Percentiles rank a stretch among this genome's conserved stretches.
These are phyloP conservation scores for Gaeumannomyces tritici DNA, from an alignment of 2,329 filamentous ascomycete genomes.

Conservation along the genomic window DNA sequence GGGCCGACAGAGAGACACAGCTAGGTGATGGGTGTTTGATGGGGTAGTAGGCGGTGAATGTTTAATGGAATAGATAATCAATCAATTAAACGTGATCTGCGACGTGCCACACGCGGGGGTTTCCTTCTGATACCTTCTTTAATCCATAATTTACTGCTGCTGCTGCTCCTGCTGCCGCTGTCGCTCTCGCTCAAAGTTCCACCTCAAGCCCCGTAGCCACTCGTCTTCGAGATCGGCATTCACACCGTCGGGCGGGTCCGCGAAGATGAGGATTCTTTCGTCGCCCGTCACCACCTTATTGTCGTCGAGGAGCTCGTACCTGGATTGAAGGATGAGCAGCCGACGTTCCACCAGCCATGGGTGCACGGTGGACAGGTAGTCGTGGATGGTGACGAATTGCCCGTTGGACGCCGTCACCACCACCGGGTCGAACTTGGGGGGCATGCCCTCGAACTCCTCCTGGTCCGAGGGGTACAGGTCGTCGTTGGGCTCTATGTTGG, in stretches of 20 bases:
- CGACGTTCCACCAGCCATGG: slow-evolving; percentile 9
- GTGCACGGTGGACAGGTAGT: slow-evolving; percentile 12
- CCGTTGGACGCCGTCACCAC: slow-evolving; percentile 4
- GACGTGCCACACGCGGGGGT: neutral
- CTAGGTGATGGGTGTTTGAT: no score
- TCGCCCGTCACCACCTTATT: neutral
- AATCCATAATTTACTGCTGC: no score
- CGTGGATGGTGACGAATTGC: slow-evolving; percentile 13
- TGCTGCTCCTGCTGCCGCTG: no score
- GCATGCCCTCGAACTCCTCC: neutral
- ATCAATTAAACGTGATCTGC: neutral
- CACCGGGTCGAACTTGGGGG: neutral
- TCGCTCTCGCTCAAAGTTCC: neutral
- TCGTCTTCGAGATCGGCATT: neutral
- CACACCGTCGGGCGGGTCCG: neutral
- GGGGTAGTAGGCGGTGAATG: no score
- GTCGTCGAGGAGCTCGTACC: neutral
- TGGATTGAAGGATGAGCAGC: neutral
- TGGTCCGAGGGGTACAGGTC: neutral
- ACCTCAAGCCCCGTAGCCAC: neutral
- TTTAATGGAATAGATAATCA: neutral
- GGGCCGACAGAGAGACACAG: no score
- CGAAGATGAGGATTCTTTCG: neutral
- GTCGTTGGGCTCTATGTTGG: neutral
- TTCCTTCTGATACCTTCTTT: no score